These are phyloP conservation scores for Kandelia obovata DNA, from an alignment of 345 rosid genomes.

Conservation along the genomic window DNA sequence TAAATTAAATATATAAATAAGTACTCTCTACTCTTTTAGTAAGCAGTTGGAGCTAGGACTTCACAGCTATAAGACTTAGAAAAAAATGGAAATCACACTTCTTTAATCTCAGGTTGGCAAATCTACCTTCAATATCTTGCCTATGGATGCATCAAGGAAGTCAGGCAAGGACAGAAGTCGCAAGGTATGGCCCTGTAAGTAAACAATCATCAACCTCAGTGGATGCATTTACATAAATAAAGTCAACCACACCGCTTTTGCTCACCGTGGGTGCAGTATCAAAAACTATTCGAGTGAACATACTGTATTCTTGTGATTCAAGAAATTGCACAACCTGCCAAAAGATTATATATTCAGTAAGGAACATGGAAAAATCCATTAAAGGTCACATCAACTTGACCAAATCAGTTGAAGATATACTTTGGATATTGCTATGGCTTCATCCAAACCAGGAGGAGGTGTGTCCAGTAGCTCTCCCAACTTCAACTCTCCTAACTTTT, in stretches of 20 bases:
- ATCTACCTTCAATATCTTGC: conserved; percentile 88
- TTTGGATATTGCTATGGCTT: conserved; percentile 97
- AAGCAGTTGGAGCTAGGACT: too few species aligned
- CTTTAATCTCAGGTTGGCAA: background rate
- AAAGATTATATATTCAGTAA: conserved; percentile 17
- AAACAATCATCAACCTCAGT: conserved; percentile 18
- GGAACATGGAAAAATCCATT: conserved; percentile 7
- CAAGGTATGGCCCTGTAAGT: conserved; percentile 78
- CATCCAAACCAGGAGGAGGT: conserved; percentile 99
- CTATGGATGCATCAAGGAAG: conserved; percentile 93
- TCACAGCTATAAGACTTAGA: too few species aligned
- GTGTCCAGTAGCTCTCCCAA: conserved; percentile 91
- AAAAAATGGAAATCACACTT: too few species aligned
- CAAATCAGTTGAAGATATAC: conserved; percentile 30
- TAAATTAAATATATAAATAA: too few species aligned
- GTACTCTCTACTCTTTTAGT: too few species aligned
- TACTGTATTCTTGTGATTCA: conserved; percentile 77
- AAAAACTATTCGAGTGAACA: conserved; percentile 91
- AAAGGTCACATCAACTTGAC: conserved; percentile 1
- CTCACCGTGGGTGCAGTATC: conserved; percentile 99
- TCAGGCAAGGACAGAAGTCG: conserved; percentile 90
- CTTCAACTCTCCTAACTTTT: conserved; percentile 85
- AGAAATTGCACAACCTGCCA: conserved; percentile 94
- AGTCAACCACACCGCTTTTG: conserved; percentile 5
- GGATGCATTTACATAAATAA: conserved; percentile 7